Evolutionary conservation across 345 rosid species (phyloP), one percentile per base, ranked within the genome.

Genomic region (Arabidopsis suecica): DNA sequence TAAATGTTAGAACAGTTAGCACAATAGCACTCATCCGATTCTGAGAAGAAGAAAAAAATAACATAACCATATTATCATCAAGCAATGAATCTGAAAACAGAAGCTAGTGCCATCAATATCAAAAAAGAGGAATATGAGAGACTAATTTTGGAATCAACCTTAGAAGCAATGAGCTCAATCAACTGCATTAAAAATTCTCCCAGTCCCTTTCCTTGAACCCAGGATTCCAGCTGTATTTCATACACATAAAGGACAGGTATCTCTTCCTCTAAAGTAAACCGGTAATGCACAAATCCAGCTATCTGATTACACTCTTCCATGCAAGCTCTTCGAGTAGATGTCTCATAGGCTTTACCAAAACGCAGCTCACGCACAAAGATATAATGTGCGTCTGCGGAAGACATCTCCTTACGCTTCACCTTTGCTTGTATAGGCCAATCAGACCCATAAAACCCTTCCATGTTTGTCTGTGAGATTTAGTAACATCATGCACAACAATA

Each of bases 171-270:
- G 47, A 86, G 91, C 87, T 90, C 92, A 51, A 90, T 61, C 65
- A 90, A 79, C 74, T 88, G 91, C 99, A 95, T 95, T 56, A 95
- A 78, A 83, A 86, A 88, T 40, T 88, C 85, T 37, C 97, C 97
- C 14, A 92, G 64, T 69, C 97, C 96, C 77, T 85, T 90, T 32
- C 96, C 89, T 77, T 86, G 99, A 61, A 87, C 78, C 25, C 50
- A 71, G 62, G 89, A 71, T 65, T 92, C 89, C 11, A 95, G 89
- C 79, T 90, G 99, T 53, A 92, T 66, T 73, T 95, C 99, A 65
- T 95, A 95, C 34, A 92, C 87, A 47, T 95, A 95, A 61, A 95
- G 86, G 36, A 92, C 96, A 3, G 93, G 92, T 34, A 90, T 71
- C 41, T 89, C 93, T 81, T 92, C 97, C 83, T 92, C 97, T 42